phyloP scores from a whole-genome alignment of 148 eudicot genomes.

The Silene uniflora region DNA sequence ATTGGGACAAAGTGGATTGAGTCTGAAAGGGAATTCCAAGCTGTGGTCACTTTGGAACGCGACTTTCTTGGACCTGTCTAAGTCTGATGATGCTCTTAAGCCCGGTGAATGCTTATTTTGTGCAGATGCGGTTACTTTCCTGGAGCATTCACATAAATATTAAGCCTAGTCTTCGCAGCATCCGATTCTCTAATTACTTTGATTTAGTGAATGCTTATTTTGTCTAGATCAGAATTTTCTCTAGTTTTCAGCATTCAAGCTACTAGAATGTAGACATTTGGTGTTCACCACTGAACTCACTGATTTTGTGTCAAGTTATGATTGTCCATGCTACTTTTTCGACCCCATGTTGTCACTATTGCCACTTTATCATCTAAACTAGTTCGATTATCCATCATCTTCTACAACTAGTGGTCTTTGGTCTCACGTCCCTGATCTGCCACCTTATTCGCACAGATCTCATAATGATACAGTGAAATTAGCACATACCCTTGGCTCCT shows the following conservation, averaged over 20 bases:
- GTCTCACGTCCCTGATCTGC: not conserved
- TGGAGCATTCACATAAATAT: not conserved
- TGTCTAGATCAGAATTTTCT: not conserved
- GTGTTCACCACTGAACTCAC: not conserved
- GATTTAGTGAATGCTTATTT: slow-evolving; percentile 5
- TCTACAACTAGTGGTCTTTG: not conserved
- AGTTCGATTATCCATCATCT: too few species aligned
- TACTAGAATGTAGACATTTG: slow-evolving; percentile 13
- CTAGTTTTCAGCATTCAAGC: not conserved
- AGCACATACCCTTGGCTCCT: not conserved
- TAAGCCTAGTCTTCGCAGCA: not conserved
- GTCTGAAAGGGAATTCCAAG: slow-evolving; percentile 55
- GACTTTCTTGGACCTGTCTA: slow-evolving; percentile 60
- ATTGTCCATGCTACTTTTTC: not conserved
- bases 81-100: slow-evolving; percentile 8
- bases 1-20: slow-evolving; percentile 56
- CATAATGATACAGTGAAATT: not conserved
- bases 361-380: not conserved
- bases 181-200: not conserved
- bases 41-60: slow-evolving; percentile 59
- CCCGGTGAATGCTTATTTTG: slow-evolving; percentile 1
- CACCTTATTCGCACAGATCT: not conserved
- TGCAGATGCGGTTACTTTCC: slow-evolving; percentile 3
- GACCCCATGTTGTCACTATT: not conserved
- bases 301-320: not conserved